Evolutionary conservation across 148 eudicot species (phyloP).

Genomic region (Chenopodium suecicum): DNA sequence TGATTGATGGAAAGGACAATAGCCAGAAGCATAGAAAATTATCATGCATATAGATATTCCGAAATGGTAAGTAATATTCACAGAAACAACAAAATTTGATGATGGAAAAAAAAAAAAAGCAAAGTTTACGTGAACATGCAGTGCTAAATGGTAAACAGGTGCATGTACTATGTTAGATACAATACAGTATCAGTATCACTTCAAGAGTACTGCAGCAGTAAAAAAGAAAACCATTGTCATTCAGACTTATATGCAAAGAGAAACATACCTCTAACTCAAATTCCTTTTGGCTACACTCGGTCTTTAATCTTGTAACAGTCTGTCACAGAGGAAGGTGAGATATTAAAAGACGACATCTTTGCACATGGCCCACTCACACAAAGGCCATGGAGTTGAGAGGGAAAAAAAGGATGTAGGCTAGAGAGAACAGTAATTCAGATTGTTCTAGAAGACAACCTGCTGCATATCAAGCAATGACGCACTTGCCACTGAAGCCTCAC

Average conservation of each 20-base stretch:
- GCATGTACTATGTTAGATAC: neutral
- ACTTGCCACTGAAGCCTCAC: conserved; percentile 80
- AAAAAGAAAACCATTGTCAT: neutral
- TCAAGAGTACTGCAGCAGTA: neutral
- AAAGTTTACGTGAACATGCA: neutral
- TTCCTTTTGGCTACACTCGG: conserved; percentile 82
- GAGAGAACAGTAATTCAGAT: neutral
- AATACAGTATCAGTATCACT: neutral
- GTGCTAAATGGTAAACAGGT: neutral
- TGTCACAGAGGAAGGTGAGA: conserved; percentile 31
- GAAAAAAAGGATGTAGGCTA: neutral
- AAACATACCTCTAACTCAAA: conserved; percentile 88
- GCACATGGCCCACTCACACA: neutral
- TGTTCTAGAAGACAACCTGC: conserved; percentile 47
- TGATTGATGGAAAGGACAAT: neutral
- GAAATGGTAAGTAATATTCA: no score
- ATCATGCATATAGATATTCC: no score
- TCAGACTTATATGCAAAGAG: neutral
- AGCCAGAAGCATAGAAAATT: neutral
- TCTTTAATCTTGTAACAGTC: conserved; percentile 73
- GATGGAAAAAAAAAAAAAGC: no score
- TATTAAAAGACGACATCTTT: neutral
- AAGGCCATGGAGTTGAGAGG: neutral
- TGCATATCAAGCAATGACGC: conserved; percentile 88
- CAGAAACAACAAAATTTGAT: no score